Evolutionary conservation across 2,329 filamentous ascomycete species (phyloP), one percentile per base, ranked within the genome.

Genomic region (Diplodia seriata): DNA sequence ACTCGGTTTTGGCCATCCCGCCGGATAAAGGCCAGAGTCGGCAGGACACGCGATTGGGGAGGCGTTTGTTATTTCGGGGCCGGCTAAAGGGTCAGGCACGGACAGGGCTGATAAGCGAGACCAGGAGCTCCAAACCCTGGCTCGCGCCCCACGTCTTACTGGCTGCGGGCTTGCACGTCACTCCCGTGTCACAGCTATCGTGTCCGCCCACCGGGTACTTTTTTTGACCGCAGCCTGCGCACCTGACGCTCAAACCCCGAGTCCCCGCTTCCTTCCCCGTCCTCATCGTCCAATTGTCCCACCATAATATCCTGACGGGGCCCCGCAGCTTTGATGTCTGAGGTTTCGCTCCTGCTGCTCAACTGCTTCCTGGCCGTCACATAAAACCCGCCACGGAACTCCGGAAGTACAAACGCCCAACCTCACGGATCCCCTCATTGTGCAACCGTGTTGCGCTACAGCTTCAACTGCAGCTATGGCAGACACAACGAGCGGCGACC

Each of bases 401-500:
- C 33, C 8, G 4, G 2, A 20, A 31, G 20, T 36, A 50, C 53
- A 20, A 23, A 18, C 53, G 11, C 38, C 29, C 6, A 6, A 49
- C n/a, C 23, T 18, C 33, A 15, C 55, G 20, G 38, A 47, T 43
- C 14, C 23, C 31, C 33, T 12, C 14, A 12, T 26, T 20, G 50
- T 43, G 14, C 31, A 8, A 14, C 62, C 31, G 15, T 36, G 29
- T n/a, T 26, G 7, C 26, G 2, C 18, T 7, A 33, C 18, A 33
- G 50, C 40, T 36, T 26, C 33, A 18, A 7, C 40, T 20, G 54
- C 65, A 50, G 20, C 26, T 47, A 67, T 67, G 65, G 55, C 55
- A 31, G 40, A 50, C 53, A 38, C 53, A 23, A 31, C 29, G 20
- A 54, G 51, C 6, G 65, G 65, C 55, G 40, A 91, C 20, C 83